Evolutionary conservation across 2,329 filamentous ascomycete species (phyloP), one percentile per base, ranked within the genome.

Genomic region (Penicillium concentricum): DNA sequence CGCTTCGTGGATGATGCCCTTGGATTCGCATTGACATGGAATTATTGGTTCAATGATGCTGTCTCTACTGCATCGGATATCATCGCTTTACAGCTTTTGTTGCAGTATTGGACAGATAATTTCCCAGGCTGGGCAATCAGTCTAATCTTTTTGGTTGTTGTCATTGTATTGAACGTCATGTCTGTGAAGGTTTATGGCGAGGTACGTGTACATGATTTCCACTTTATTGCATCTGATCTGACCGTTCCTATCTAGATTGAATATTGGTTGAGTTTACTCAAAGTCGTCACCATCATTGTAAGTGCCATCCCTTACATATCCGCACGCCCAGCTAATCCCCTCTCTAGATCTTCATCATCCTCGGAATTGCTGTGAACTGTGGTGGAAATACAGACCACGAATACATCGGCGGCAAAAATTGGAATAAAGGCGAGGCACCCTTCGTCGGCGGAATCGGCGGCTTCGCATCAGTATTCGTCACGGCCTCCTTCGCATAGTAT

Each of bases 371-470:
- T 2, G 82, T 84, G 41, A 85, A 85, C 58, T 79, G 77, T 53
- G 85, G 85, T 18, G 85, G 77, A 13, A 87, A 86, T 58, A 76
- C 69, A 0, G 66, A 74, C 0, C 77, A 81, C 51, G 72, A 75
- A 45, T 87, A 87, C 59, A 84, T 87, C 22, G 84, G 86, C 10
- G 82, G 78, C 5, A 76, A 80, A 57, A 79, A 85, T 64, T 88
- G 84, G 81, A 76, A 82, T 55, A 75, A 83, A 1, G 82, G 81
- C 0, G 84, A 81, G 34, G 85, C 85, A 2, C 86, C 86, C 0
- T 88, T 88, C 63, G 85, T 87, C 1, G 82, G 79, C 2, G 86
- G 86, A 0, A 85, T 87, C 18, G 84, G 84, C 38, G 85, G 85
- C 1, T 87, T 88, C 61, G 84, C 84, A 0, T 86, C 84, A 20